phyloP scores from a whole-genome alignment of 345 rosid species.

The Moricandia arvensis region DNA sequence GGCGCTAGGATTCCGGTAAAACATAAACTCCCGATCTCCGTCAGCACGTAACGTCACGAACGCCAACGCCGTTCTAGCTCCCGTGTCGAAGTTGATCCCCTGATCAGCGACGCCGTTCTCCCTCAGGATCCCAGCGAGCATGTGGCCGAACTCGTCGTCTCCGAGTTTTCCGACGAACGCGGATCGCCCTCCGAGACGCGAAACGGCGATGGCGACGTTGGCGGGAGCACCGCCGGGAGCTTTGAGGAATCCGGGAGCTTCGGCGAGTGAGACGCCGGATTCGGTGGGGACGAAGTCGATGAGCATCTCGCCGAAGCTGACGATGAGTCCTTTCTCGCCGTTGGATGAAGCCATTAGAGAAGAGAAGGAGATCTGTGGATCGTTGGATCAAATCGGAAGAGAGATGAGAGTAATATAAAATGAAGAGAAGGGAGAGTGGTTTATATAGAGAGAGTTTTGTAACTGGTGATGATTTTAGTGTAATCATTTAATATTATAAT shows the following conservation, averaged over 20 bases:
- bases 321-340: slow-evolving; percentile 42
- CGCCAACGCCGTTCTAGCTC: slow-evolving; percentile 68
- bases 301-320: slow-evolving; percentile 56
- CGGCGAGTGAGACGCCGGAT: slow-evolving; percentile 67
- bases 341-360: slow-evolving; percentile 40
- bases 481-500: background rate
- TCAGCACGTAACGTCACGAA: slow-evolving; percentile 59
- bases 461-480: background rate
- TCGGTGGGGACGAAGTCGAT: slow-evolving; percentile 63
- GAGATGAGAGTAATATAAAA: background rate
- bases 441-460: slow-evolving; percentile 16
- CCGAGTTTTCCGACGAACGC: slow-evolving; percentile 65
- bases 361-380: slow-evolving; percentile 21
- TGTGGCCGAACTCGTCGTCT: slow-evolving; percentile 66
- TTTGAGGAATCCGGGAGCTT: slow-evolving; percentile 55
- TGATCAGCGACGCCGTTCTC: slow-evolving; percentile 53
- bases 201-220: slow-evolving; percentile 59
- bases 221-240: slow-evolving; percentile 77
- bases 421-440: background rate
- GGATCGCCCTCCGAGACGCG: slow-evolving; percentile 52
- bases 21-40: slow-evolving; percentile 72
- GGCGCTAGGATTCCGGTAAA: slow-evolving; percentile 69
- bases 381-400: slow-evolving; percentile 29
- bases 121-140: slow-evolving; percentile 56
- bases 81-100: slow-evolving; percentile 54